Evolutionary conservation across 441 rosid genomes (phyloP).

Genomic region (Erysimum pusillum): DNA sequence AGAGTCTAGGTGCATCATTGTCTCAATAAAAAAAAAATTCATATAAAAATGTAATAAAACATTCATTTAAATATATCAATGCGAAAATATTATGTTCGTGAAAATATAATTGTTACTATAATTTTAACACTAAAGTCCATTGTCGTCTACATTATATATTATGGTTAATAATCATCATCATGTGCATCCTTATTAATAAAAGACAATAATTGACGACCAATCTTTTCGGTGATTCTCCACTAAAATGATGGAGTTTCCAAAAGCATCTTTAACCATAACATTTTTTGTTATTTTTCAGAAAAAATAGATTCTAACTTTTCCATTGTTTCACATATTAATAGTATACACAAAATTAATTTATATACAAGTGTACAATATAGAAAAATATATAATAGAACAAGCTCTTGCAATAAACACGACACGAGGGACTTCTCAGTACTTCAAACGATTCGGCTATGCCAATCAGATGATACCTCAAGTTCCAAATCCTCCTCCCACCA

Average conservation of each 20-base stretch:
- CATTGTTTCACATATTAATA: background rate
- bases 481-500: constrained; percentile 84
- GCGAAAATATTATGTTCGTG: background rate
- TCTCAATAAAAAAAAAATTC: constrained; percentile 1
- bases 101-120: background rate
- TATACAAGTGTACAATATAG: background rate
- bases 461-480: constrained; percentile 67
- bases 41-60: background rate
- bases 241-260: constrained; percentile 16
- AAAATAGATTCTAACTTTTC: constrained; percentile 12
- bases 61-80: background rate
- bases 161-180: constrained; percentile 17
- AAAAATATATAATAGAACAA: background rate
- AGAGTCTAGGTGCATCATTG: too few species aligned
- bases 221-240: constrained; percentile 44
- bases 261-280: constrained; percentile 30
- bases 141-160: constrained; percentile 11
- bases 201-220: constrained; percentile 16
- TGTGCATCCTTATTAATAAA: constrained; percentile 26
- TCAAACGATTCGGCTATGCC: constrained; percentile 59
- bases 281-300: background rate
- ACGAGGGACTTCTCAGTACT: background rate
- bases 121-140: background rate
- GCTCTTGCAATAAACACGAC: constrained; percentile 1
- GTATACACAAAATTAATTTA: background rate